Base-by-base conservation (phyloP, 2,329 filamentous ascomycete genomes). In the Didymella keratinophila region DNA sequence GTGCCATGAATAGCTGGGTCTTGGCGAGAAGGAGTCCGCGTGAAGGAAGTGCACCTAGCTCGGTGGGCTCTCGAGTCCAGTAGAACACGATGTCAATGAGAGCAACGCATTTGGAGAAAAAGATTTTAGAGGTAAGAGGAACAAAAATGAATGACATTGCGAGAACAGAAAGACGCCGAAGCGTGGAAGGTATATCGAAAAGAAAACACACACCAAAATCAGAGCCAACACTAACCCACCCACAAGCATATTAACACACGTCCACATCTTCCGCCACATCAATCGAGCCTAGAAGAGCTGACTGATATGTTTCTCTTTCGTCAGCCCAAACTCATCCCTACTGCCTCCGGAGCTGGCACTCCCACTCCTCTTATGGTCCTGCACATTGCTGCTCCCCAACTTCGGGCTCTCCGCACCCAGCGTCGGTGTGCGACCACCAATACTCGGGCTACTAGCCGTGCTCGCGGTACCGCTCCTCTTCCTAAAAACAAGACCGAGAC, bases 391-490 rank as follows among this genome's bases (percentile, higher is more conserved):
- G 20, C 52, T 49, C 12, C 48, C 53, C 10, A 57, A 20, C 46
- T 44, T 56, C 3, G 58, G 53, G 10, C 48, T 60, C 23, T 46
- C 43, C 3, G 23, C 43, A 16, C 58, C 53, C 16, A 60, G 12
- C 2, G 48, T 60, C 7, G 53, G 58, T 12, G 51, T 60, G 4
- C 51, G 30, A 1, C 53, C 58, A 1, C 58, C 58, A 32, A 60
- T 60, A 30, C 52, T 51, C 2, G 57, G 57, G 18, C 57, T 60
- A 11, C 58, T 60, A 10, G 48, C 11, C 2, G 27, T 43, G 18
- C 52, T 56, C n/a, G 57, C 42, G 8, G 57, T 60, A 37, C 52
- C 52, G 11, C 51, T 52, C 1, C 58, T 16, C 58, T 60, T 60
- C 8, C 58, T 20, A 21, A 60, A 56, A 4, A 56, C 58, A 16